Conservation (phyloP, 177 flowering plant genomes). For the Vitis hybrid region DNA sequence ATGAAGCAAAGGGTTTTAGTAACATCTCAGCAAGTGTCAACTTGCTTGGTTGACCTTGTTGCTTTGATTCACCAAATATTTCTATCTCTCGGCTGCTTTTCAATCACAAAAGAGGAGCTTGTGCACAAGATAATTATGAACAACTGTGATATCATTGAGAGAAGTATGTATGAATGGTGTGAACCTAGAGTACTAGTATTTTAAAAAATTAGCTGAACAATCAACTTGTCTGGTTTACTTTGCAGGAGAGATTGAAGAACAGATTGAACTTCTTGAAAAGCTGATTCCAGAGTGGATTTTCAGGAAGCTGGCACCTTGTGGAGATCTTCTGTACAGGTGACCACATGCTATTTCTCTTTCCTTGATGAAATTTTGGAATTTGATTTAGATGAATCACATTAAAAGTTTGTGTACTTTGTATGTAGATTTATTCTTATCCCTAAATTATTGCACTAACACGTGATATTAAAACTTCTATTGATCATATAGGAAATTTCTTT, state of each 20-base stretch:
- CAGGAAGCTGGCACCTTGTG: conserved; percentile 46
- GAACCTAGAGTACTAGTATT: background rate
- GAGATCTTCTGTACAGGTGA: conserved; percentile 59
- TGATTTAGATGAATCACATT: too few species aligned
- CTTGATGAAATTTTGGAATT: background rate
- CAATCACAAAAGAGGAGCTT: conserved; percentile 78
- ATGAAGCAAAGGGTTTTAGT: conserved; percentile 8
- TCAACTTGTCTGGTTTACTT: conserved; percentile 4
- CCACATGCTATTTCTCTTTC: conserved; percentile 8
- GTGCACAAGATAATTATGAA: conserved; percentile 61
- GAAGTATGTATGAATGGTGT: conserved; percentile 32
- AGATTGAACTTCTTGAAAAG: conserved; percentile 58
- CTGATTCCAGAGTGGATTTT: conserved; percentile 73
- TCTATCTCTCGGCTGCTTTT: conserved; percentile 34
- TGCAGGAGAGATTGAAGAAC: conserved; percentile 61
- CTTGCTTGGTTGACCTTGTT: conserved; percentile 43
- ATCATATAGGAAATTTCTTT: too few species aligned
- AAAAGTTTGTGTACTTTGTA: too few species aligned
- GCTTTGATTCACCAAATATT: conserved; percentile 40
- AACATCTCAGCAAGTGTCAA: conserved; percentile 25
- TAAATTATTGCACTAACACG: too few species aligned
- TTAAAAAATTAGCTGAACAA: too few species aligned
- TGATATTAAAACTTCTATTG: too few species aligned
- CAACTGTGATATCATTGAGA: conserved; percentile 42
- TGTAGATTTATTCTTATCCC: too few species aligned